Evolutionary conservation across 495 filamentous ascomycete genomes (phyloP), one percentile per base, ranked within the genome.

Genomic region (Aspergillus bridgeri): DNA sequence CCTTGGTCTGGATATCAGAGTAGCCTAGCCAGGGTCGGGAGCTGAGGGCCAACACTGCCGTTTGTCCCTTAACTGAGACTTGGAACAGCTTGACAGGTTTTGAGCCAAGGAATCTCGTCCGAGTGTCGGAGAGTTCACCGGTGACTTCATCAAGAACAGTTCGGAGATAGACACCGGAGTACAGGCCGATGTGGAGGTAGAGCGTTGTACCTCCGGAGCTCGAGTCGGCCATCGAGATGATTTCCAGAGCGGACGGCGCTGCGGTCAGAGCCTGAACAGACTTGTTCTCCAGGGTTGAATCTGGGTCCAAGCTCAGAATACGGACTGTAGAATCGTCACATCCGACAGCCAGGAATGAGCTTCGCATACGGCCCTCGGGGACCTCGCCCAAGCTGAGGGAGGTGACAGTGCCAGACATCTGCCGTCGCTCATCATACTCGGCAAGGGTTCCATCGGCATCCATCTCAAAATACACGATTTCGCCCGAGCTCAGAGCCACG

Each of bases 401-500:
- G 17, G 91, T 97, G 19, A 99, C 90, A 0, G 91, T 96, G n/a
- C 90, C 91, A 53, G 87, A 90, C 91, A 98, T 96, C 66, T 95
- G 88, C 60, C 89, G 89, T 72, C 93, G 91, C 60, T 98, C 93
- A 52, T 98, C 91, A 60, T 96, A 96, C 72, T 98, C 93, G 25
- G 91, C 91, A 15, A 99, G 77, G 6, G 86, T 86, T 9, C 91
- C 92, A 74, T 98, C 92, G 2, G 83, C 80, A 67, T 96, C 95
- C 87, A 96, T 90, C 70, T 97, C 95, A 61, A 99, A 99, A 66
- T 97, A 98, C 19, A 94, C 90, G 54, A 99, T 94, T 68, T 99
- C 94, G 11, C 92, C 91, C 15, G 91, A 96, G 65, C 91, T 96
- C 38, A 99, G 75, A 17, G 93, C 94, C 43, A 99, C 86, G 0